These are phyloP conservation scores for Pelargonium hybrid DNA, from an alignment of 441 rosid species.

Conservation along the genomic window DNA sequence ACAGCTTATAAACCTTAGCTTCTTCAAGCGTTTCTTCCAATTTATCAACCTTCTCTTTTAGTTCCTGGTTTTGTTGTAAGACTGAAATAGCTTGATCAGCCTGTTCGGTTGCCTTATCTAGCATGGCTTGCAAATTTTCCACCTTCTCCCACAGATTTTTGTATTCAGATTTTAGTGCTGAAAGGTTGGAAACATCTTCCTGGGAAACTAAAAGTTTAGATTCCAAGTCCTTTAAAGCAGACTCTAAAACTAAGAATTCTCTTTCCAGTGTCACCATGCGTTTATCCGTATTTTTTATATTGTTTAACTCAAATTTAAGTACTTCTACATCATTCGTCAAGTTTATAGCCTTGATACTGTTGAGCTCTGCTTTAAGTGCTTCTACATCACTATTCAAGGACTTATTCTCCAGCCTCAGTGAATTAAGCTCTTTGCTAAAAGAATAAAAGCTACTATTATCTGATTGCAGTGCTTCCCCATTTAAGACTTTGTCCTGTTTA, in stretches of 20 bases:
- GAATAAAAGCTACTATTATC: conserved; percentile 29
- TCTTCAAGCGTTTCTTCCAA: conserved; percentile 75
- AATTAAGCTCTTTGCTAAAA: conserved; percentile 51
- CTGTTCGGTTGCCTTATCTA: conserved; percentile 68
- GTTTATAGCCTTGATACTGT: conserved; percentile 1
- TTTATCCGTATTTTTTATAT: conserved; percentile 47
- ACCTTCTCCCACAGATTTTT: conserved; percentile 62
- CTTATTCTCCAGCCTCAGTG: conserved; percentile 51
- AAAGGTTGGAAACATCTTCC: conserved; percentile 58
- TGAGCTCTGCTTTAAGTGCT: conserved; percentile 46
- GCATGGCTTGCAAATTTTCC: conserved; percentile 49
- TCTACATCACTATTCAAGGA: conserved; percentile 57
- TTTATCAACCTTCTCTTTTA: conserved; percentile 63
- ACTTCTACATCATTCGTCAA: background rate
- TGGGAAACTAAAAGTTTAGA: conserved; percentile 55
- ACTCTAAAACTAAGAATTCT: conserved; percentile 47
- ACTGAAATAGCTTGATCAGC: conserved; percentile 75
- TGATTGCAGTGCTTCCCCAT: conserved; percentile 24
- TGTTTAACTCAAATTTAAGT: background rate
- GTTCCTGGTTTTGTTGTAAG: conserved; percentile 78
- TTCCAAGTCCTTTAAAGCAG: conserved; percentile 62
- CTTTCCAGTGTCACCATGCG: conserved; percentile 57
- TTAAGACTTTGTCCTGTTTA: conserved; percentile 21
- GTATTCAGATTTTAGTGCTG: conserved; percentile 57
- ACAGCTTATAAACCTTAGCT: conserved; percentile 58